Conservation (phyloP, 257 asterid species). For the Solanum bukasovii region DNA sequence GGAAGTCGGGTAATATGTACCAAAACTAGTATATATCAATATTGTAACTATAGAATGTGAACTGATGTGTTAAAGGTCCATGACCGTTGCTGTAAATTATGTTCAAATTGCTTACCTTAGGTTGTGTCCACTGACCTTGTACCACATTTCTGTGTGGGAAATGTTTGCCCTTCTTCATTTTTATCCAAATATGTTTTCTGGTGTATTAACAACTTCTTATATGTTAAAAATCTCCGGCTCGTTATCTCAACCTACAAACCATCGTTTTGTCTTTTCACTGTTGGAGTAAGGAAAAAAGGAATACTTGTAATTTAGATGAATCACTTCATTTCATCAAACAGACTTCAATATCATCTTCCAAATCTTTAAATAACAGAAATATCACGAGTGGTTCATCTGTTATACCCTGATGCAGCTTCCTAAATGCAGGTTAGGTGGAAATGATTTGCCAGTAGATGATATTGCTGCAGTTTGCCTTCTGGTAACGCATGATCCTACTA, state of each 20-base stretch:
- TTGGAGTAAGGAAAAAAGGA: background rate
- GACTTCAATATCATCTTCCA: background rate
- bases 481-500: conserved; percentile 22
- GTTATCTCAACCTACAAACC: background rate
- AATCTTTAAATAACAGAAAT: background rate
- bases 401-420: background rate
- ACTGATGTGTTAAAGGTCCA: background rate
- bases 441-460: conserved; percentile 90
- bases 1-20: background rate
- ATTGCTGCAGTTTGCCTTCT: conserved; percentile 92
- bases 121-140: background rate
- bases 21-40: background rate
- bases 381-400: background rate
- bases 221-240: background rate
- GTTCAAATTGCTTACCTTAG: background rate
- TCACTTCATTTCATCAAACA: background rate
- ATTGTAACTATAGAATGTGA: background rate
- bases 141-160: background rate
- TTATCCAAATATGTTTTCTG: background rate
- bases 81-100: background rate
- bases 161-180: background rate
- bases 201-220: background rate
- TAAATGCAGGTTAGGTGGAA: conserved; percentile 52
- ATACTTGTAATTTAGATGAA: background rate
- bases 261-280: background rate